Percentiles rank a stretch among this genome's conserved stretches.
phyloP scores from a whole-genome alignment of 257 asterid genomes.

The Solanum virginianum region DNA sequence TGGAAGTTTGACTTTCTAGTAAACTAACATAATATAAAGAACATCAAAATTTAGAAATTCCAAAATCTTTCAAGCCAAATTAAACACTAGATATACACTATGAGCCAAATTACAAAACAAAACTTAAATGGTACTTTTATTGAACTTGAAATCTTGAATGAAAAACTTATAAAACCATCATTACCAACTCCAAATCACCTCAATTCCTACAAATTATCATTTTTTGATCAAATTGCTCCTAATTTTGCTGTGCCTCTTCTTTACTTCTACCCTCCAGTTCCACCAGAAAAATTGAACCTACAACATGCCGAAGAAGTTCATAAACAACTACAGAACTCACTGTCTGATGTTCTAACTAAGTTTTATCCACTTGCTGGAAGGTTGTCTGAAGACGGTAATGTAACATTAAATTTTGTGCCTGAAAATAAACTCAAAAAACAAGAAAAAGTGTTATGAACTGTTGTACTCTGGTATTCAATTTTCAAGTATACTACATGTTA shows the following conservation, averaged over 20 bases:
- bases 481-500: not conserved
- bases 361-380: slow-evolving; percentile 9
- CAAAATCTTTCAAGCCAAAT: not conserved
- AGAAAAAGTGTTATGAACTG: not conserved
- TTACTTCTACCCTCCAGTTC: not conserved
- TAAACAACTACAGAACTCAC: not conserved
- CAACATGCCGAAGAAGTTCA: not conserved
- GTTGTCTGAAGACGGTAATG: not conserved
- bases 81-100: not conserved
- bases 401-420: not conserved
- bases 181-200: not conserved
- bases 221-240: slow-evolving; percentile 1
- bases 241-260: not conserved
- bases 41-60: not conserved
- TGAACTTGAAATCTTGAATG: not conserved
- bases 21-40: not conserved
- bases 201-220: not conserved
- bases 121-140: not conserved
- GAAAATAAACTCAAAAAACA: not conserved
- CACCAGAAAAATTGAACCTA: not conserved
- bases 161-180: slow-evolving; percentile 5
- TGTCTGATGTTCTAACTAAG: not conserved
- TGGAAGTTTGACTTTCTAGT: not conserved
- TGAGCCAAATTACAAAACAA: not conserved
- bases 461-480: not conserved